Base-by-base conservation (phyloP, 2,329 filamentous ascomycete species). In the Rachicladosporium sp. region DNA sequence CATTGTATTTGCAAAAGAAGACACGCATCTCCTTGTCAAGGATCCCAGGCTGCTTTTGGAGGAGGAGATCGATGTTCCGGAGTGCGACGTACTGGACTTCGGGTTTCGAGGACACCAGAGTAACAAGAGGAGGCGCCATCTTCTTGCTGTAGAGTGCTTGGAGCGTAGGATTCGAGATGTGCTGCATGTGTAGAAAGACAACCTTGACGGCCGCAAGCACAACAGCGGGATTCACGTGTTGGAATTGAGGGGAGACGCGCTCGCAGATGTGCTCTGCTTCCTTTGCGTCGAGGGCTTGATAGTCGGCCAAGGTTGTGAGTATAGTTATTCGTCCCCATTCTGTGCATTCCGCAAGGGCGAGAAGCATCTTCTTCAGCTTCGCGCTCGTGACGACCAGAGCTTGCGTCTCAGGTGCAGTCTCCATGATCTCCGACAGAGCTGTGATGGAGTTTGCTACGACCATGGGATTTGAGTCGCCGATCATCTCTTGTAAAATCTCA, bases 1-100 rank as follows among this genome's bases (percentile, higher is more conserved):
- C 91, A 59, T 96, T 96, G 68, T 98, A 98, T 66, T 98, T 98
- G 80, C 91, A 98, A 68, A 98, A 98, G 68, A 98, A 98, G 6
- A 98, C 91, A 33, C 91, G 78, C 55, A 98, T 78, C 62, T 98
- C 91, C 62, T 96, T 96, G 70, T 85, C 93, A 7, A 98, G 72
- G 40, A 98, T 95, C 50, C 94, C 88, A 8, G 91, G 87, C 61
- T 95, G 89, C 51, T 93, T 91, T 62, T 98, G 91, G 19, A 98
- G 72, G 4, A 98, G 71, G 29, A 98, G 76, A 52, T 98, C 91
- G 55, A 98, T 98, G 61, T 98, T 98, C 48, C 89, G 74, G 36
- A 98, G 67, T 10, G 91, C 91, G 41, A 98, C 91, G 59, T 98
- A 98, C 64, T 98, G 91, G 31, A 98, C 91, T 68, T 98, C 91